These are phyloP conservation scores for Aphanomyces stellatus DNA, from an alignment of 352 stramenopile species.

Conservation along the genomic window DNA sequence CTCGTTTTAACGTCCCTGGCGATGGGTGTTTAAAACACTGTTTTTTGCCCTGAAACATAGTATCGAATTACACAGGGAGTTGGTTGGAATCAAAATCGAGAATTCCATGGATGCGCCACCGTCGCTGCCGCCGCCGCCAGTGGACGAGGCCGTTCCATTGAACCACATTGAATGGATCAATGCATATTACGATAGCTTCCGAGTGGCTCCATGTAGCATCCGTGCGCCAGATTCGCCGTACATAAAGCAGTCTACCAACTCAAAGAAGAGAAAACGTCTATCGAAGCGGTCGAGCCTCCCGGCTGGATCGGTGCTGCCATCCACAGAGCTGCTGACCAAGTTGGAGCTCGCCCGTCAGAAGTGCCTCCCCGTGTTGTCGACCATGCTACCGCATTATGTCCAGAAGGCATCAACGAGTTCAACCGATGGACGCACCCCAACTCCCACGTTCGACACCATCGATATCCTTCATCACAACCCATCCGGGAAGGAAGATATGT, in stretches of 20 bases:
- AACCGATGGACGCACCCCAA: slow-evolving; percentile 25
- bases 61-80: no score
- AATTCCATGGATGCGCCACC: neutral
- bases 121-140: neutral
- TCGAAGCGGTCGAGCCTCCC: no score
- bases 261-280: neutral
- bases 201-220: slow-evolving; percentile 24
- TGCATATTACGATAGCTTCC: slow-evolving; percentile 39
- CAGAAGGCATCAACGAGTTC: slow-evolving; percentile 34
- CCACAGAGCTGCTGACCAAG: slow-evolving; percentile 26
- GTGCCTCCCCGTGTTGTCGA: no score
- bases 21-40: neutral
- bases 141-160: slow-evolving; percentile 23
- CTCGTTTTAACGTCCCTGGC: no score
- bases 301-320: slow-evolving; percentile 32
- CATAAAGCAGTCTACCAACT: slow-evolving; percentile 23
- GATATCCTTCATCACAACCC: neutral
- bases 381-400: neutral
- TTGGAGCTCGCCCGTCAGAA: slow-evolving; percentile 20
- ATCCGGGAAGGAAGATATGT: neutral
- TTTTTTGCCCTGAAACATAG: neutral
- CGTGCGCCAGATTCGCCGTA: slow-evolving; percentile 28
- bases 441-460: slow-evolving; percentile 24
- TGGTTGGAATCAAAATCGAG: no score
- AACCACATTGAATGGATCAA: slow-evolving; percentile 44